Base-by-base conservation (phyloP, 345 rosid species). In the Gossypium herbaceum region DNA sequence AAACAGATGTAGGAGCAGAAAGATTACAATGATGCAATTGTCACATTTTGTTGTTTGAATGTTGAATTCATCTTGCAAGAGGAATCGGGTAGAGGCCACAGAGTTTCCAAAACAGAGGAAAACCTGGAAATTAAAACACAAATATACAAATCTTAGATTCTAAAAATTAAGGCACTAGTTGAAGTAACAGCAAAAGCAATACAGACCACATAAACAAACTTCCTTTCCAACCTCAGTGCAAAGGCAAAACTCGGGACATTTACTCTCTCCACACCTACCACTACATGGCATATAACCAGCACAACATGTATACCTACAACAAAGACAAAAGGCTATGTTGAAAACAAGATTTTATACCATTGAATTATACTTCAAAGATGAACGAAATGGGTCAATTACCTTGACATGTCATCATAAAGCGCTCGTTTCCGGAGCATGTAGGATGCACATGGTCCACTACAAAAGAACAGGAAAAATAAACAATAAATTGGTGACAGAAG, bases 221-320 rank as follows among this genome's bases (percentile, higher is more conserved):
- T 52, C 56, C 16, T 50, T 50, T 50, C 64, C 52, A 48, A 92
- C 97, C 97, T 92, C 97, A 2, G 93, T 87, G 79, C 86, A 83
- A 56, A 92, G 94, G 79, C 97, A 92, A 76, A 92, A 15, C 76
- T 90, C 84, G 17, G 94, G 97, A 73, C 97, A 92, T 69, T 76
- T 74, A 50, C 91, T 87, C 84, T 92, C 97, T 29, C 91, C 92
- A 68, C 97, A 92, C 76, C 80, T 85, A 51, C 97, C 97, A 76
- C 98, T 93, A 60, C 98, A 95, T 27, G 99, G 98, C 99, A 91
- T 86, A 74, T 91, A 95, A 51, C 99, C 99, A 82, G 96, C 99
- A 83, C 99, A 95, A 44, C 99, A 95, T 27, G 88, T 89, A 76
- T 95, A 95, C 91, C 97, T 94, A 48, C 70, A 67, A 70, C 75